Base-by-base conservation (phyloP, 768 basidiomycete species). In the Boletus fagicola region DNA sequence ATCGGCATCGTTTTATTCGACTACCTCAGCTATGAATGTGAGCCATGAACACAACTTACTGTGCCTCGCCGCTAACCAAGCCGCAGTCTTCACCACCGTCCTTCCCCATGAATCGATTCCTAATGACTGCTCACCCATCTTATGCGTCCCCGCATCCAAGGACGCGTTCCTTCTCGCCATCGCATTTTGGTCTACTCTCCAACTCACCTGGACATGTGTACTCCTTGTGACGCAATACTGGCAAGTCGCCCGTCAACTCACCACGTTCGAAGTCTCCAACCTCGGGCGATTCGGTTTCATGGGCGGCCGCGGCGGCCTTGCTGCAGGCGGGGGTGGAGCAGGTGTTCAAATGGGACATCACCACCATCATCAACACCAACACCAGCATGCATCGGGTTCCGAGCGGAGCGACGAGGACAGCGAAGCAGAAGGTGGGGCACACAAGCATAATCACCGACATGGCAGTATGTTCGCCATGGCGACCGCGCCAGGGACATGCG, bases 261-360 rank as follows among this genome's bases (percentile, higher is more conserved):
- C 96, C 2, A 98, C 96, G 0, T 81, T 95, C 53, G 96, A 99
- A 68, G 92, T 98, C 4, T 88, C 87, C 57, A 99, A 99, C 68
- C 84, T 98, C 3, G 94, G 96, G 4, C 83, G 96, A 46, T 98
- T 87, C 67, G 96, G 97, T 13, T 98, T 87, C 76, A 96, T 99
- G 93, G 96, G 97, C 38, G 95, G 95, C 0, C 85, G 92, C 40
- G 90, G 86, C 0, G 84, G 84, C 20, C 82, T 85, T 3, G 83
- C 80, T 38, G 77, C 90, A 20, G 76, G 77, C 8, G 78, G 83
- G 8, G 70, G 70, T 4, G 83, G 79, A 53, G 76, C 88, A 7
- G 76, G 77, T 20, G 77, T 84, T 18, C 91, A 93, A 69, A 89
- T 90, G 87, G 88, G 91, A 3, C 88, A 90, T 67, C 79, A 81